Conservation (phyloP, 164 flowering plant genomes). For the Houttuynia cordata region DNA sequence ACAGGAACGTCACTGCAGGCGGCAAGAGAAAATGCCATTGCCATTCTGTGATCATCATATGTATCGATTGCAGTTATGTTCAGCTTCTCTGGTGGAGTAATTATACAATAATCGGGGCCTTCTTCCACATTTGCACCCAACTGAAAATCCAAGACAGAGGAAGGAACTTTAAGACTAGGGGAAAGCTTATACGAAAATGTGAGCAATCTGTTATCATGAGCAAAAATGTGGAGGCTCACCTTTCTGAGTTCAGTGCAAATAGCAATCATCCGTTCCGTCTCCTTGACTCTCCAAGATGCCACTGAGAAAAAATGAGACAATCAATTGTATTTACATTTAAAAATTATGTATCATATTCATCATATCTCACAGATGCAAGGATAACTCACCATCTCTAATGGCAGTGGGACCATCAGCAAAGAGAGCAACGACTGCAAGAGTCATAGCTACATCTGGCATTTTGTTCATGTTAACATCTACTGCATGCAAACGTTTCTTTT, state of each 20-base stretch:
- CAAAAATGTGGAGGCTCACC: slow-evolving; percentile 34
- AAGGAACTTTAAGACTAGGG: background rate
- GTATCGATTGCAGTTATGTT: slow-evolving; percentile 82
- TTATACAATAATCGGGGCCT: slow-evolving; percentile 94
- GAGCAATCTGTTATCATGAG: background rate
- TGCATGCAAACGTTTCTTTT: slow-evolving; percentile 55
- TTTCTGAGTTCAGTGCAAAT: slow-evolving; percentile 96
- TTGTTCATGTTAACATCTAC: slow-evolving; percentile 98
- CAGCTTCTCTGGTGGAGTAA: slow-evolving; percentile 88
- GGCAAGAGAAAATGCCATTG: slow-evolving; percentile 98
- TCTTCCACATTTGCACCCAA: slow-evolving; percentile 94
- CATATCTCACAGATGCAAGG: background rate
- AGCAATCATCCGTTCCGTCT: slow-evolving; percentile 96
- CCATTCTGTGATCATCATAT: slow-evolving; percentile 97
- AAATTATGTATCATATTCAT: background rate
- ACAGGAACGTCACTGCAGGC: slow-evolving; percentile 94
- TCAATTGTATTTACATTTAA: too few species aligned
- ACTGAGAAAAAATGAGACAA: slow-evolving; percentile 26
- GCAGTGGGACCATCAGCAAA: slow-evolving; percentile 95
- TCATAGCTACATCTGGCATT: slow-evolving; percentile 99
- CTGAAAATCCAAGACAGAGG: slow-evolving; percentile 19
- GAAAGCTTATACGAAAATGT: background rate
- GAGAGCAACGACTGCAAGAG: slow-evolving; percentile 96
- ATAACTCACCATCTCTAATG: slow-evolving; percentile 77
- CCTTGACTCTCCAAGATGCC: slow-evolving; percentile 99